Evolutionary conservation across 1,284 basidiomycete species (phyloP).

Genomic region (Neolentinus lepideus): DNA sequence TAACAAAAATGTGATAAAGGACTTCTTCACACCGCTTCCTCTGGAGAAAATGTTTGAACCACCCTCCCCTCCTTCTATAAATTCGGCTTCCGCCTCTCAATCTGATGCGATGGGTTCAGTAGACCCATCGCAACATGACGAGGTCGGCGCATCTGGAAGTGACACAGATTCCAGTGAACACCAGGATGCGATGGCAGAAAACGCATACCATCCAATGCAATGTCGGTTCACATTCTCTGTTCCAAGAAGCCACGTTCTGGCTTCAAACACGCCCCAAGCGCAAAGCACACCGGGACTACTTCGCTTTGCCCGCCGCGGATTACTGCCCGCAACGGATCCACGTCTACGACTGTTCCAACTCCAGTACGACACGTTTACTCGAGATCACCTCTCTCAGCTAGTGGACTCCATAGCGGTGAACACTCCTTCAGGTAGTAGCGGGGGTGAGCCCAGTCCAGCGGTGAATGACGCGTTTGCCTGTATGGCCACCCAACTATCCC

Average conservation of each 20-base stretch:
- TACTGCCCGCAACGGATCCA: constrained; percentile 48
- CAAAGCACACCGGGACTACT: constrained; percentile 49
- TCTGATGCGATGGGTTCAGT: constrained; percentile 19
- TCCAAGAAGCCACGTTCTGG: constrained; percentile 27
- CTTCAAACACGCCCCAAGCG: constrained; percentile 19
- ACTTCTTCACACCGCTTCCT: constrained; percentile 80
- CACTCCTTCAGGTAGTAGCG: constrained; percentile 51
- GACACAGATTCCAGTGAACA: constrained; percentile 3
- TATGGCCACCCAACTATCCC: constrained; percentile 25
- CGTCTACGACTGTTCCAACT: constrained; percentile 84
- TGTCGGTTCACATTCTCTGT: constrained; percentile 75
- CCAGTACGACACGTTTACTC: constrained; percentile 89
- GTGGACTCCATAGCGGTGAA: constrained; percentile 85
- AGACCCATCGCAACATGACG: constrained; percentile 28
- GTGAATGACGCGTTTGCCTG: constrained; percentile 18
- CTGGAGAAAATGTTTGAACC: constrained; percentile 90
- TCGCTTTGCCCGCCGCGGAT: constrained; percentile 12
- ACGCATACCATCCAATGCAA: constrained; percentile 26
- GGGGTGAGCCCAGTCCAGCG: background rate
- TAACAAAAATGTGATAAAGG: constrained; percentile 56
- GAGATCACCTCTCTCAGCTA: constrained; percentile 85
- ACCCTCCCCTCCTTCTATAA: constrained; percentile 60
- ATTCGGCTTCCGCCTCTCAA: constrained; percentile 13
- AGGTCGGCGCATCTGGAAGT: constrained; percentile 16
- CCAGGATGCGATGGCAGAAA: constrained; percentile 24